phyloP scores from a whole-genome alignment of 768 basidiomycete species.

The Russula olivacea region DNA sequence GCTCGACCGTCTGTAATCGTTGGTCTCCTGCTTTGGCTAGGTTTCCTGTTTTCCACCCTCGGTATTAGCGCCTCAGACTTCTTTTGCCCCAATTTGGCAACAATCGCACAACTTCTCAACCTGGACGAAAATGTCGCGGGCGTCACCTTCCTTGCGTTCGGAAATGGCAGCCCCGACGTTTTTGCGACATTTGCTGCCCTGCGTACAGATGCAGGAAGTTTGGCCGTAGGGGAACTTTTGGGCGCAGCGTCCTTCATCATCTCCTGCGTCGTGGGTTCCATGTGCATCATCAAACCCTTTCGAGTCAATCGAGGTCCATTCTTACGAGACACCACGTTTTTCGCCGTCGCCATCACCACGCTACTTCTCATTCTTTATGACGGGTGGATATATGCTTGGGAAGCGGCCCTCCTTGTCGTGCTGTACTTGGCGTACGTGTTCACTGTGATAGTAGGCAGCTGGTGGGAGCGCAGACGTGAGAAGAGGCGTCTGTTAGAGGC shows the following conservation, averaged over 20 bases:
- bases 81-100: conserved; percentile 93
- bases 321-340: conserved; percentile 92
- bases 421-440: conserved; percentile 75
- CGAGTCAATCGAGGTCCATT: conserved; percentile 75
- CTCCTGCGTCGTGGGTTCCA: conserved; percentile 94
- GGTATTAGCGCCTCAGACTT: conserved; percentile 95
- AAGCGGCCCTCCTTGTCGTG: conserved; percentile 63
- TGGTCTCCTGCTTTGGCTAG: conserved; percentile 68
- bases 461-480: conserved; percentile 62
- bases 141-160: conserved; percentile 94
- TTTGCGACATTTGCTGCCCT: conserved; percentile 96
- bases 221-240: conserved; percentile 92
- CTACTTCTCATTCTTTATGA: conserved; percentile 76
- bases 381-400: conserved; percentile 60
- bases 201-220: conserved; percentile 72
- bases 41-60: conserved; percentile 92
- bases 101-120: conserved; percentile 78
- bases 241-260: conserved; percentile 96
- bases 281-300: conserved; percentile 96
- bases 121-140: conserved; percentile 92
- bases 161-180: conserved; percentile 94
- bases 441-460: conserved; percentile 68
- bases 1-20: conserved; percentile 56
- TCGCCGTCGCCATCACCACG: conserved; percentile 73
- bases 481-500: conserved; percentile 43